Evolutionary conservation across 495 filamentous ascomycete genomes (phyloP), one percentile per base, ranked within the genome.

Genomic region (Pyronema domesticum): DNA sequence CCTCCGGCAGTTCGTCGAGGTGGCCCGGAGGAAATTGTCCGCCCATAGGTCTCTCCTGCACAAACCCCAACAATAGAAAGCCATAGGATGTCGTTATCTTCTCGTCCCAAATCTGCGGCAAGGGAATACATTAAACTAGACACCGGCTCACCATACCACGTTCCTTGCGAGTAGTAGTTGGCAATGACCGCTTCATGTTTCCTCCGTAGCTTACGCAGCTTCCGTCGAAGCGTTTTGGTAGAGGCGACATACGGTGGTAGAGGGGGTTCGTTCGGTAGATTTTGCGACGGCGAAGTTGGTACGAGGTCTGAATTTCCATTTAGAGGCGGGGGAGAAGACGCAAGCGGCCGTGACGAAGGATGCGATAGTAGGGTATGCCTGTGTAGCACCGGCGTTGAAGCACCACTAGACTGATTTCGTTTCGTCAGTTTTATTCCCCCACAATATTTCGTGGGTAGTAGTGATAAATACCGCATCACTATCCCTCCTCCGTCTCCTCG

Each of bases 81-180:
- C 91, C 91, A 98, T 33, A 98, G 78, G 33, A 95, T 71, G 60
- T 98, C 88, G 61, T 96, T 96, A 63, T 96, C 89, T 72, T 98
- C 91, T 40, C 87, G 82, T 55, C 89, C 93, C 9, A 96, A 77
- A 59, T 95, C 91, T 1, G 88, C 95, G 14, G 89, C 91, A 5
- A 98, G 74, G 2, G 86, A 93, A 69, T 96, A 98, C 56, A 98
- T 71, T 63, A 98, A 77, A 0, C 86, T 88, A 0, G 87, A 94
- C 55, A 96, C 85, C 23, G 91, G 91, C 63, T 96, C 93, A 2
- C 88, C 87, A 65, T 94, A 95, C 17, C 88, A 89, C 10, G 86
- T 80, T 43, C 91, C 91, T 10, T 86, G 72, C 6, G 79, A 73
- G 67, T 95, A 94, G 68, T 98, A 98, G 45, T 73, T 72, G 13